Evolutionary conservation across 306 rosid genomes (phyloP).

Genomic region (Sechiopsis laciniata): DNA sequence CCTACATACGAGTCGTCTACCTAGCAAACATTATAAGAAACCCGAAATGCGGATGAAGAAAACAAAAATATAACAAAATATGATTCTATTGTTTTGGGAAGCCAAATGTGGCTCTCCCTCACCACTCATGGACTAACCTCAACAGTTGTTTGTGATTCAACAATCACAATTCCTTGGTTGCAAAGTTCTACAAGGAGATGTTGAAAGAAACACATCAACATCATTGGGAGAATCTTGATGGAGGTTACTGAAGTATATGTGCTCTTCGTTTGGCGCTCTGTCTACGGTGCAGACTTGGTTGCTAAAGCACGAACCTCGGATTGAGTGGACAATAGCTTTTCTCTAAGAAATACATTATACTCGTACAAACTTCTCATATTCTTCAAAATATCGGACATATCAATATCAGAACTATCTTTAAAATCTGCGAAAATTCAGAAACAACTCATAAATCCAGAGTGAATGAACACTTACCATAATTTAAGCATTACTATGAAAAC

Average conservation of each 20-base stretch:
- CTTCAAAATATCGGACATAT: constrained; percentile 60
- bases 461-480: not conserved
- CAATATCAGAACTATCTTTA: constrained; percentile 51
- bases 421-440: constrained; percentile 45
- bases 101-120: not conserved
- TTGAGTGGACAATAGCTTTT: constrained; percentile 55
- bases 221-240: constrained; percentile 1
- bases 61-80: not conserved
- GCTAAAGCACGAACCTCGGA: constrained; percentile 48
- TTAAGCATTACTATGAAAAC: not conserved
- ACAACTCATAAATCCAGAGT: not conserved
- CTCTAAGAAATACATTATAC: constrained; percentile 76
- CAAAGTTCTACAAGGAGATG: not conserved
- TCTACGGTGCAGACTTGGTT: constrained; percentile 34
- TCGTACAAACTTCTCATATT: constrained; percentile 61
- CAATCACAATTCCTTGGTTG: not conserved
- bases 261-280: constrained; percentile 23
- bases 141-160: not conserved
- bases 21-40: not conserved
- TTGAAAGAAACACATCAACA: not conserved
- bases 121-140: not conserved
- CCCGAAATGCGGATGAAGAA: not conserved
- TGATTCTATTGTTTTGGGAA: not conserved
- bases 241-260: not conserved
- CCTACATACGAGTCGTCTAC: not conserved